These are phyloP conservation scores for Brassica nigra DNA, from an alignment of 345 rosid species.

Conservation along the genomic window DNA sequence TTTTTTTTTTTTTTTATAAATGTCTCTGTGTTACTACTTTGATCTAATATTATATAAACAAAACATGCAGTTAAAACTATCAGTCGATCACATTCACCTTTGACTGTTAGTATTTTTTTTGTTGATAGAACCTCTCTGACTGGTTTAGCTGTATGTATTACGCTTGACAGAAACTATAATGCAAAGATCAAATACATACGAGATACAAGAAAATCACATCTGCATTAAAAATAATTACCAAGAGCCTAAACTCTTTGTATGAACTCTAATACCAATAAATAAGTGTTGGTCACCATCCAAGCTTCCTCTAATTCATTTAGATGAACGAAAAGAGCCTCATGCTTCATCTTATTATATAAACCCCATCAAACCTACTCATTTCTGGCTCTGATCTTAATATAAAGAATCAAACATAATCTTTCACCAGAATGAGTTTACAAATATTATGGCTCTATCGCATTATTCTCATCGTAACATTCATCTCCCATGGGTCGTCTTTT, in stretches of 20 bases:
- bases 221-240: neutral
- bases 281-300: slow-evolving; percentile 43
- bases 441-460: slow-evolving; percentile 29
- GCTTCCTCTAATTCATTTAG: slow-evolving; percentile 23
- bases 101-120: no score
- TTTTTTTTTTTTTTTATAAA: no score
- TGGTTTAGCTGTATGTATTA: neutral
- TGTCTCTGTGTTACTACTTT: neutral
- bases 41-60: neutral
- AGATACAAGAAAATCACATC: slow-evolving; percentile 11
- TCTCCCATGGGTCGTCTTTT: slow-evolving; percentile 42
- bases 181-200: neutral
- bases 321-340: slow-evolving; percentile 37
- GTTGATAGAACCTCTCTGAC: neutral
- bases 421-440: slow-evolving; percentile 33
- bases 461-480: slow-evolving; percentile 30
- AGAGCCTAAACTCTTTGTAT: slow-evolving; percentile 39
- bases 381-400: slow-evolving; percentile 24
- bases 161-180: neutral
- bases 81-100: neutral
- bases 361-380: slow-evolving; percentile 26
- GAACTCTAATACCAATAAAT: slow-evolving; percentile 25
- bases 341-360: slow-evolving; percentile 40
- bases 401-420: slow-evolving; percentile 17
- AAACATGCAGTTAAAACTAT: no score